A percentile compares a stretch with the other conserved stretches of the same genome.
Evolutionary conservation across 805 yeast genomes (phyloP).

Genomic region (Candida insectalens): DNA sequence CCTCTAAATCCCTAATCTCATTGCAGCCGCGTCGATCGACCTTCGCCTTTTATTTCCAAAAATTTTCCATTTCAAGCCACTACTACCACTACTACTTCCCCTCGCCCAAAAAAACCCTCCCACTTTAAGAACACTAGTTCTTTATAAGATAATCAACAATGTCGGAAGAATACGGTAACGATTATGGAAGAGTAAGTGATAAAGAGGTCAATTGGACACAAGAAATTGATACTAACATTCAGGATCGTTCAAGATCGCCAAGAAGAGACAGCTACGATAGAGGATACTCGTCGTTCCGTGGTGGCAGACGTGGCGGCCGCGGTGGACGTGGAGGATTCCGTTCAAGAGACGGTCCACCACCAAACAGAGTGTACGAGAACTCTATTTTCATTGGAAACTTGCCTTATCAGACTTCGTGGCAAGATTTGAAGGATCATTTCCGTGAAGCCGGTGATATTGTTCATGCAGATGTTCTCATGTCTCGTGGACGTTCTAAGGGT

Average conservation of each 20-base stretch:
- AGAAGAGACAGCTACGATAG: conserved; percentile 16
- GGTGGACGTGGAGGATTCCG: conserved; percentile 17
- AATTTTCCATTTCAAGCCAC: too few relatives aligned
- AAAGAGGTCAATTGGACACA: too few relatives aligned
- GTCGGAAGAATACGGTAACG: too few relatives aligned
- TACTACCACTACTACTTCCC: too few relatives aligned
- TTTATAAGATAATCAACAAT: too few relatives aligned
- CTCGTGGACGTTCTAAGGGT: conserved; percentile 75
- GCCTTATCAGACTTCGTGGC: conserved; percentile 53
- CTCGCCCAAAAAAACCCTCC: too few relatives aligned
- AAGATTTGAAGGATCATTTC: conserved; percentile 52
- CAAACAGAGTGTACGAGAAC: conserved; percentile 49
- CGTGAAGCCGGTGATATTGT: conserved; percentile 54
- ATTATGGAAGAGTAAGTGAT: too few relatives aligned
- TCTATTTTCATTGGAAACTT: conserved; percentile 68
- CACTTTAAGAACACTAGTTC: too few relatives aligned
- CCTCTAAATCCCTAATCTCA: too few relatives aligned
- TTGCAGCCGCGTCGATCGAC: too few relatives aligned
- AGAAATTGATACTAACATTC: too few relatives aligned
- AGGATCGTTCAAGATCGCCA: conserved; percentile 27
- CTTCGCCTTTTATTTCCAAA: too few relatives aligned
- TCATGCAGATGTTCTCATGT: conserved; percentile 74
- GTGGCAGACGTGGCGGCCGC: conserved; percentile 14
- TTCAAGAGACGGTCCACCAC: conserved; percentile 7
- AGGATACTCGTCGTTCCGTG: conserved; percentile 10